Percentiles rank a stretch among this genome's conserved stretches.
Evolutionary conservation across 345 rosid species (phyloP).

Genomic region (Populus euphratica): DNA sequence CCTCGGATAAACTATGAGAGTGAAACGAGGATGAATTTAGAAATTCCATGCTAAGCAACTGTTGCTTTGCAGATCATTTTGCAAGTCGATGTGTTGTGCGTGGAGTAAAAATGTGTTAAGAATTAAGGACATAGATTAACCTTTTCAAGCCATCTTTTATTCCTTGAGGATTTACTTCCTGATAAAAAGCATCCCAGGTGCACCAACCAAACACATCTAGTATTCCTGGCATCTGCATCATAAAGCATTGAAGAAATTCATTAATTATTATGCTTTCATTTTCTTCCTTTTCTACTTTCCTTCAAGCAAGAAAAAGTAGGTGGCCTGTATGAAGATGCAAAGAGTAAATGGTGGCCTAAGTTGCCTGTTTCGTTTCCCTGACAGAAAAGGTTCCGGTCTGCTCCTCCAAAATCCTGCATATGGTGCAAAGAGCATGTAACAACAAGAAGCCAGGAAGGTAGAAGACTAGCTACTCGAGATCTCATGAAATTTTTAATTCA

Average conservation of each 20-base stretch:
- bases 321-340: background rate
- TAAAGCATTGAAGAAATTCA: background rate
- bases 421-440: slow-evolving; percentile 3
- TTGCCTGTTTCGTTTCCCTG: slow-evolving; percentile 49
- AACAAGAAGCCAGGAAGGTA: background rate
- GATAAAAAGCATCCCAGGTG: slow-evolving; percentile 66
- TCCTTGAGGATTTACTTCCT: slow-evolving; percentile 48
- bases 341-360: slow-evolving; percentile 4
- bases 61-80: background rate
- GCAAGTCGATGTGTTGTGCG: background rate
- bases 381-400: slow-evolving; percentile 43
- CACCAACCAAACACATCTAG: slow-evolving; percentile 62
- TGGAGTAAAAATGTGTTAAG: background rate
- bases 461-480: background rate
- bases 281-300: background rate
- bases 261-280: background rate
- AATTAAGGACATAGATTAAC: slow-evolving; percentile 15
- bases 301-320: background rate
- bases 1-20: slow-evolving; percentile 42
- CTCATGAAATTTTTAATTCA: background rate
- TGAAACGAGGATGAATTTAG: background rate
- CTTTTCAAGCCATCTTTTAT: slow-evolving; percentile 50
- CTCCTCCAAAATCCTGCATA: slow-evolving; percentile 42
- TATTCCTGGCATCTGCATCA: slow-evolving; percentile 54
- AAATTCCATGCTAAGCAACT: background rate